Evolutionary conservation across 2,329 filamentous ascomycete genomes (phyloP), one percentile per base, ranked within the genome.

Genomic region (Pyricularia sp.): DNA sequence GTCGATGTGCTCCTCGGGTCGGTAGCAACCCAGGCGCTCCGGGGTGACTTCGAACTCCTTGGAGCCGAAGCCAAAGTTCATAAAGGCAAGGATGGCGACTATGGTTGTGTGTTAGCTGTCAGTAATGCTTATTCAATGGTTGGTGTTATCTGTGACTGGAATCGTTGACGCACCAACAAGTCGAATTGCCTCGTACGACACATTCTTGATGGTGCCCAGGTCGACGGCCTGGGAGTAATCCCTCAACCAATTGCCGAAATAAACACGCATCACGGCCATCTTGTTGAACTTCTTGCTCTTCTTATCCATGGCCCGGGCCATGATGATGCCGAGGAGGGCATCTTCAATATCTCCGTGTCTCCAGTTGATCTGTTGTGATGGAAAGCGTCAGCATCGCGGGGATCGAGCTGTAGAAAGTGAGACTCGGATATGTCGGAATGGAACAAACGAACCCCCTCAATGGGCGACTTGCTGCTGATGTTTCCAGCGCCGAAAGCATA

Each of bases 211-310:
- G 3, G 93, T 96, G 71, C 93, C 94, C 66, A 97, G 92, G 78
- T 97, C 94, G 74, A 97, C 91, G 71, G 93, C 94, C 79, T 97
- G 94, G 68, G 92, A 95, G 80, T 97, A 97, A 80, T 97, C 94
- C 70, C 86, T 88, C 55, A 97, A 87, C 94, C 94, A 97, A 82
- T 97, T 97, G 72, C 94, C 94, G 81, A 97, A 97, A 82, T 97
- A 97, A 71, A 96, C 92, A 71, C 93, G 88, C 72, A 94, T 91
- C 71, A 97, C 91, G 25, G 55, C 28, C 75, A 97, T 87, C 82
- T 95, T 95, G 82, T 86, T 88, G 80, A 97, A 97, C 76, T 94
- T 96, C 83, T 94, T 93, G 71, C 86, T 86, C 65, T 66, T 66
- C 42, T 66, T 66, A 71, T 81, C 81, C 26, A 87, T 87, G 59